Conservation (phyloP, 2,329 filamentous ascomycete species). For the Calcarisporium arbuscula region DNA sequence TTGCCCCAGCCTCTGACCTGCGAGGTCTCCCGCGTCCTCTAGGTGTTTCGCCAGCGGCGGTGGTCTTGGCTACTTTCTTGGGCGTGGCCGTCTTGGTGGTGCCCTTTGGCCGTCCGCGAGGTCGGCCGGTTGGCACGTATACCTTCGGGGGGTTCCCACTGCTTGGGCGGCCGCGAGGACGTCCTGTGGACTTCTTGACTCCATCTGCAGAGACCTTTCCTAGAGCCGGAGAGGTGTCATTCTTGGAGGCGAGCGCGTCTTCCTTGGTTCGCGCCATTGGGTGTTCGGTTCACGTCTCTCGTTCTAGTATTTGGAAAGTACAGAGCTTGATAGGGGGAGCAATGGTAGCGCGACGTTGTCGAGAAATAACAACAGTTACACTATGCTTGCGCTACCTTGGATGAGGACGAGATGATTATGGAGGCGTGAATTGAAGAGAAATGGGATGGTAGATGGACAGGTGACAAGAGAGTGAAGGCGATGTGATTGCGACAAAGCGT, state of each 20-base stretch:
- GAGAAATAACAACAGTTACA: too few species aligned
- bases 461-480: too few species aligned
- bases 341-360: too few species aligned
- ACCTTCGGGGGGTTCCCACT: slow-evolving; percentile 22
- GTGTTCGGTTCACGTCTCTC: too few species aligned
- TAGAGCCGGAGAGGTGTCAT: slow-evolving; percentile 10
- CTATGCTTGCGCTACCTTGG: too few species aligned
- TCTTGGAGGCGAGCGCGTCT: slow-evolving; percentile 14
- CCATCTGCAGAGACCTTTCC: slow-evolving; percentile 31
- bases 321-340: too few species aligned
- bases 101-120: slow-evolving; percentile 42
- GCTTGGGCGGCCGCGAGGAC: slow-evolving; percentile 37
- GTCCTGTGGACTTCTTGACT: slow-evolving; percentile 32
- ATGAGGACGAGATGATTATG: too few species aligned
- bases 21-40: slow-evolving; percentile 24
- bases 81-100: slow-evolving; percentile 20
- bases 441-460: too few species aligned
- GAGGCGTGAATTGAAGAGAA: too few species aligned
- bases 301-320: too few species aligned
- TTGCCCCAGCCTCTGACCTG: slow-evolving; percentile 15
- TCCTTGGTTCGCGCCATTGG: slow-evolving; percentile 28
- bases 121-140: slow-evolving; percentile 35
- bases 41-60: slow-evolving; percentile 9
- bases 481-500: too few species aligned
- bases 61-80: slow-evolving; percentile 9